phyloP scores from a whole-genome alignment of 495 filamentous ascomycete genomes.

The Annulohypoxylon bovei region DNA sequence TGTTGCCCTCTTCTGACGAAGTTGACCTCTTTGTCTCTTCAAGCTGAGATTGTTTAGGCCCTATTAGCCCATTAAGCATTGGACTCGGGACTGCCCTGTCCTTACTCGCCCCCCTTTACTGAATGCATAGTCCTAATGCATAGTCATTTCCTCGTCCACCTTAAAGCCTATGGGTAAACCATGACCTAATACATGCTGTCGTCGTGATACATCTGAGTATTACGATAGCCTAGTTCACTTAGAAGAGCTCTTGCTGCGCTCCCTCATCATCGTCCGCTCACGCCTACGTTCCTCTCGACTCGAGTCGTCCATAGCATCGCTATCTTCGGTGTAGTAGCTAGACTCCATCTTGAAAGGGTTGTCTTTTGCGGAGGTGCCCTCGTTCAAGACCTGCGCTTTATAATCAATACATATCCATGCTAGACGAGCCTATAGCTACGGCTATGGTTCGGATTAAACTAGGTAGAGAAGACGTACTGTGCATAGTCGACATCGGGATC shows the following conservation, averaged over 20 bases:
- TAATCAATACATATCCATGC: neutral
- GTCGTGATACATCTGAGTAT: neutral
- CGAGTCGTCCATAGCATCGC: slow-evolving; percentile 28
- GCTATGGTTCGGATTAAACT: neutral
- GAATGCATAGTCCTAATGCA: neutral
- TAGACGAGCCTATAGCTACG: neutral
- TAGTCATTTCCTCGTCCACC: neutral
- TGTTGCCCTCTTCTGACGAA: neutral
- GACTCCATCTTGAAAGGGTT: slow-evolving; percentile 21
- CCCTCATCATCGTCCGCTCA: neutral
- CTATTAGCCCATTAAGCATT: neutral
- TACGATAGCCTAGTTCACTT: slow-evolving; percentile 7
- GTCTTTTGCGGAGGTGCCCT: slow-evolving; percentile 26
- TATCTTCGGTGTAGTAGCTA: slow-evolving; percentile 28
- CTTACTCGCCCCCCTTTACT: too few relatives aligned
- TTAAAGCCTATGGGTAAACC: neutral
- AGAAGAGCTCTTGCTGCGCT: slow-evolving; percentile 26
- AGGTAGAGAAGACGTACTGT: slow-evolving; percentile 43
- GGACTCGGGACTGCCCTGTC: neutral
- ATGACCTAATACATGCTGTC: neutral
- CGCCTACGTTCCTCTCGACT: slow-evolving; percentile 17
- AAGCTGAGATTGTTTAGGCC: neutral
- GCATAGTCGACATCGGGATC: slow-evolving; percentile 57
- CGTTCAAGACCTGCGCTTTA: slow-evolving; percentile 34
- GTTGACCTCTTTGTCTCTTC: neutral